Percentiles rank a stretch among this genome's conserved stretches.
phyloP scores from a whole-genome alignment of 2,329 filamentous ascomycete species.

The Aaosphaeria arxii region DNA sequence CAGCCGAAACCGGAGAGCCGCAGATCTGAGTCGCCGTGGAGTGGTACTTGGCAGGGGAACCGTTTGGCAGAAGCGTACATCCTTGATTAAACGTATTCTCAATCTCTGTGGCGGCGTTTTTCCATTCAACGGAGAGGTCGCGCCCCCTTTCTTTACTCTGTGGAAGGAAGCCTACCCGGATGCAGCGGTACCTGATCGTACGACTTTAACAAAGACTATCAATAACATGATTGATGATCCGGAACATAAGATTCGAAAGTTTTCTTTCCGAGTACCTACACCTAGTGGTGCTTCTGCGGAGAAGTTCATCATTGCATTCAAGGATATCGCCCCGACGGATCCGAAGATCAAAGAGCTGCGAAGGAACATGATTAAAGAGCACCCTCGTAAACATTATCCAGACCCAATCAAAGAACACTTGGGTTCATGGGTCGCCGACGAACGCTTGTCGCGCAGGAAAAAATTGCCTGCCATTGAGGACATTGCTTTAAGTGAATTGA shows the following conservation, averaged over 20 bases:
- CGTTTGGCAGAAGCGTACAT: constrained; percentile 17
- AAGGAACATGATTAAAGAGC: constrained; percentile 47
- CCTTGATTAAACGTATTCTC: constrained; percentile 55
- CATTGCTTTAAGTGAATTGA: neutral
- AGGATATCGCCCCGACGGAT: constrained; percentile 44
- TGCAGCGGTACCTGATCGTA: constrained; percentile 47
- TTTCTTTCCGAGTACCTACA: constrained; percentile 30
- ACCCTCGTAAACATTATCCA: constrained; percentile 32
- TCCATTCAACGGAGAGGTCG: constrained; percentile 54
- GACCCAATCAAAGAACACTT: constrained; percentile 19
- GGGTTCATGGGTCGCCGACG: neutral
- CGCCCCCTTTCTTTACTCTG: constrained; percentile 51
- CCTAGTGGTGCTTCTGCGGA: constrained; percentile 37
- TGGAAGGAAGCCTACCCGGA: constrained; percentile 48
- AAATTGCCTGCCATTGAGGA: neutral
- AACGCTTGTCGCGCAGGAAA: neutral
- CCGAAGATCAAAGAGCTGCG: constrained; percentile 49
- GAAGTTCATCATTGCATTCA: constrained; percentile 50
- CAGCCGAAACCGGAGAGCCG: neutral
- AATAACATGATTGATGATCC: constrained; percentile 47
- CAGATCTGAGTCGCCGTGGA: neutral
- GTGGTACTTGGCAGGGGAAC: constrained; percentile 2
- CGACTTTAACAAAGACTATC: constrained; percentile 51
- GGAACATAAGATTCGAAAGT: constrained; percentile 49
- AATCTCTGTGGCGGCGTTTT: constrained; percentile 54